Conservation (phyloP, 2,329 filamentous ascomycete species). For the Lecanicillium sp. region DNA sequence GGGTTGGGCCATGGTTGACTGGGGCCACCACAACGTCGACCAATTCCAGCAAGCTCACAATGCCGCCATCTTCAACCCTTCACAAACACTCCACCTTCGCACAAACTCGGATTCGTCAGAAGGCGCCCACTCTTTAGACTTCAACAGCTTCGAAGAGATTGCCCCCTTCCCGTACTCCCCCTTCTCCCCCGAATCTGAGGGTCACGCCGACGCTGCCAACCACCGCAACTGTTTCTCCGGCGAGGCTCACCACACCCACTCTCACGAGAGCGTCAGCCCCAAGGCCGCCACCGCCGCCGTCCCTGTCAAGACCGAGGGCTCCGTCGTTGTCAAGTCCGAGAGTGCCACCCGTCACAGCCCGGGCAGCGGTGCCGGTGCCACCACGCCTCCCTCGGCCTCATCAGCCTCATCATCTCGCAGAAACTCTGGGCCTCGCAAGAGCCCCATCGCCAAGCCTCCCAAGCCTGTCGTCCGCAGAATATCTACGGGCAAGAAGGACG, state of each 20-base stretch:
- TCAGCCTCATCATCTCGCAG: slow-evolving; percentile 45
- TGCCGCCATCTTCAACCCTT: slow-evolving; percentile 80
- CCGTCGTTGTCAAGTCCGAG: slow-evolving; percentile 31
- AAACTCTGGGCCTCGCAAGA: slow-evolving; percentile 67
- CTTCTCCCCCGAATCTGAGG: slow-evolving; percentile 77
- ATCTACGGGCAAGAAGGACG: slow-evolving; percentile 72
- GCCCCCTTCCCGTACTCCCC: slow-evolving; percentile 65
- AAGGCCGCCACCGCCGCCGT: slow-evolving; percentile 62
- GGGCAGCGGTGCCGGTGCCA: slow-evolving; percentile 53
- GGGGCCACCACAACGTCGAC: slow-evolving; percentile 60
- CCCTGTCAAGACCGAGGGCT: slow-evolving; percentile 53
- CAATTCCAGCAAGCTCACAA: slow-evolving; percentile 52
- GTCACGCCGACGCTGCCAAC: slow-evolving; percentile 54
- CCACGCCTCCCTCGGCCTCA: slow-evolving; percentile 57
- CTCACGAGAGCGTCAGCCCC: slow-evolving; percentile 57
- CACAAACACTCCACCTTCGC: slow-evolving; percentile 81
- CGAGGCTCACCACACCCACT: slow-evolving; percentile 39
- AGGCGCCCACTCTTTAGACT: slow-evolving; percentile 56
- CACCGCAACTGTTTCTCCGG: slow-evolving; percentile 59
- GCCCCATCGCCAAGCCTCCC: slow-evolving; percentile 69
- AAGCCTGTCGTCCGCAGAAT: slow-evolving; percentile 80
- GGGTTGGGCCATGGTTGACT: slow-evolving; percentile 78
- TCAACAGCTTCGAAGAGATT: slow-evolving; percentile 79
- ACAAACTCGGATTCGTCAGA: slow-evolving; percentile 83
- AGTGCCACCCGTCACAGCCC: slow-evolving; percentile 55